Evolutionary conservation across 768 basidiomycete genomes (phyloP).

Genomic region (Dendrothele bispora): DNA sequence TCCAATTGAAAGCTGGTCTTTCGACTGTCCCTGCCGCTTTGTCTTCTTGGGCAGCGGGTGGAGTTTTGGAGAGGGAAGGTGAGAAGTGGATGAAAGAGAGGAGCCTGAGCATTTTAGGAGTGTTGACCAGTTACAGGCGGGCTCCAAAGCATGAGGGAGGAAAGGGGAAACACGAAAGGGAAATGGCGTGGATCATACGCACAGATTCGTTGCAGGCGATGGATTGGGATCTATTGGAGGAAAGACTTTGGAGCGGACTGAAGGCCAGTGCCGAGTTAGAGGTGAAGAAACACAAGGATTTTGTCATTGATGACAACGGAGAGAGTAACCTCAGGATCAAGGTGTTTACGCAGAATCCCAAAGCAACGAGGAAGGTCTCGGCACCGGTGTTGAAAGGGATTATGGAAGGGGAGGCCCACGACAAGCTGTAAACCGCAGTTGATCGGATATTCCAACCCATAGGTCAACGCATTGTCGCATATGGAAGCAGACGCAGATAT

Average conservation of each 20-base stretch:
- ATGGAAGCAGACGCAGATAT: too few relatives aligned
- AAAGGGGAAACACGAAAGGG: constrained; percentile 28
- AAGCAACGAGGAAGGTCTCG: constrained; percentile 63
- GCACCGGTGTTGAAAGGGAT: constrained; percentile 67
- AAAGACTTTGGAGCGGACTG: constrained; percentile 56
- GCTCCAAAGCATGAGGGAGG: too few relatives aligned
- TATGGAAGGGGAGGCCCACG: too few relatives aligned
- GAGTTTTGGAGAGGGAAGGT: constrained; percentile 38
- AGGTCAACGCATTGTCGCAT: too few relatives aligned
- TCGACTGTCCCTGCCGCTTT: constrained; percentile 79
- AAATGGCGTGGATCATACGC: constrained; percentile 63
- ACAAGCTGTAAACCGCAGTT: too few relatives aligned
- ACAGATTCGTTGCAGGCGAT: constrained; percentile 25
- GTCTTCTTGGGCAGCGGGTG: constrained; percentile 50
- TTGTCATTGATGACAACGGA: constrained; percentile 26
- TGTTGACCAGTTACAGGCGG: constrained; percentile 72
- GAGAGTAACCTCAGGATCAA: constrained; percentile 38
- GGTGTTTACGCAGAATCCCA: constrained; percentile 65
- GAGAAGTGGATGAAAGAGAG: constrained; percentile 66
- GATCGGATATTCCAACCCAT: too few relatives aligned
- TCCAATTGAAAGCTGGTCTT: constrained; percentile 75
- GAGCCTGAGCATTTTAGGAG: constrained; percentile 66
- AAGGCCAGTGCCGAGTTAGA: constrained; percentile 53
- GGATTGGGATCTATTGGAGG: constrained; percentile 39
- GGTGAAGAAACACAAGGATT: constrained; percentile 49